Evolutionary conservation across 2,329 filamentous ascomycete species (phyloP), one percentile per base, ranked within the genome.

Genomic region (Xylariaceae sp.): DNA sequence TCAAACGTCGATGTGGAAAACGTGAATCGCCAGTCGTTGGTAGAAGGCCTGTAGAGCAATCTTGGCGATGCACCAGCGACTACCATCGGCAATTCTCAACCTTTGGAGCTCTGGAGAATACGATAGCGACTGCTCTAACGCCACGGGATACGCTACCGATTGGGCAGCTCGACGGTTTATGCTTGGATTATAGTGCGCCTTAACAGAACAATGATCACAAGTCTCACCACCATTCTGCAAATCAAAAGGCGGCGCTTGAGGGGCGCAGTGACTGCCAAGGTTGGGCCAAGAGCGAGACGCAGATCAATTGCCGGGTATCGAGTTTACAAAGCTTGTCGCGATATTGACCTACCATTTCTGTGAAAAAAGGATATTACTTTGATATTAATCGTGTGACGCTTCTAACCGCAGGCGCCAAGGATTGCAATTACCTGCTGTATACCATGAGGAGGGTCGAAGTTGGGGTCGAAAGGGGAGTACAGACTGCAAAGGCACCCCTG

Each of bases 291-390:
- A 26, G 28, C 29, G 31, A 39, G 23, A 46, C 33, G 53, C 48
- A 61, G 58, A 61, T 61, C 58, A 56, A 58, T 55, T 61, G 55
- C 61, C 53, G 58, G 29, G 50, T 40, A 53, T 34, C 19, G 14
- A 31, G 24, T 56, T 50, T 55, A 34, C 34, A 28, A 63, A 53
- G 58, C 50, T 64, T 58, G 50, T 56, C 53, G 46, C 56, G 58
- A 66, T 56, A 64, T 63, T 68, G 65, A 67, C 66, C 66, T 69
- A 67, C 67, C 66, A 11, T 34, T 65, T 68, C 65, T 3, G 66
- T 66, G 64, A 55, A 64, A 66, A 46, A 65, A 54, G 43, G 60
- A 65, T 69, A 45, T 55, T 61, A 65, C 62, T 59, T 54, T 58
- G 67, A 66, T 69, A 67, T 64, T 63, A 62, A 60, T 55, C 56